Percentiles rank a stretch among this genome's conserved stretches.
Evolutionary conservation across 768 basidiomycete species (phyloP).

Genomic region (Trichaptum fuscoviolaceum): DNA sequence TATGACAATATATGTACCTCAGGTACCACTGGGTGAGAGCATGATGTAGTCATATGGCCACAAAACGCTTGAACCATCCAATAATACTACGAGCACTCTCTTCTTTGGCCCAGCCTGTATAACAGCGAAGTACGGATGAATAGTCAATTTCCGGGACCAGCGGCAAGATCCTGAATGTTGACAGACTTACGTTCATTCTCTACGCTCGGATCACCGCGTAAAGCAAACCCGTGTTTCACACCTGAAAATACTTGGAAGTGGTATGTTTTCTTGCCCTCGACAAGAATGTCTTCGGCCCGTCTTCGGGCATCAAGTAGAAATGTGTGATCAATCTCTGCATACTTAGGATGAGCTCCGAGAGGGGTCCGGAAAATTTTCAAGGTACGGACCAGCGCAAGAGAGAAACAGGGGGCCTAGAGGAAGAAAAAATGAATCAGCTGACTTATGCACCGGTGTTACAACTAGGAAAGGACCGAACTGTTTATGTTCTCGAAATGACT

Average conservation of each 20-base stretch:
- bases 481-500: constrained; percentile 16
- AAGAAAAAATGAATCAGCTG: not conserved
- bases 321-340: constrained; percentile 11
- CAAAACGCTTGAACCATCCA: constrained; percentile 48
- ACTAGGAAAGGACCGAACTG: constrained; percentile 3
- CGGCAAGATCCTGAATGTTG: not conserved
- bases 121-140: not conserved
- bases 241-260: constrained; percentile 13
- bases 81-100: constrained; percentile 47
- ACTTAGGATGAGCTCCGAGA: not conserved
- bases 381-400: constrained; percentile 12
- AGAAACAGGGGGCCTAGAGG: constrained; percentile 15
- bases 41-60: not conserved
- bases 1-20: no score
- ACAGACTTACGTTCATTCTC: constrained; percentile 13
- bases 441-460: not conserved
- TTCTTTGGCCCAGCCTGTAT: constrained; percentile 55
- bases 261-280: constrained; percentile 10
- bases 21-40: no score
- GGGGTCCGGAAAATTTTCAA: not conserved
- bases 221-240: constrained; percentile 14
- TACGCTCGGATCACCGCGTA: constrained; percentile 11
- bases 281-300: constrained; percentile 11
- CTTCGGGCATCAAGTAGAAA: constrained; percentile 9
- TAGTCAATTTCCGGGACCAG: not conserved